Conservation (phyloP, 108 stramenopile species). For the Nitzschia inconspicua region DNA sequence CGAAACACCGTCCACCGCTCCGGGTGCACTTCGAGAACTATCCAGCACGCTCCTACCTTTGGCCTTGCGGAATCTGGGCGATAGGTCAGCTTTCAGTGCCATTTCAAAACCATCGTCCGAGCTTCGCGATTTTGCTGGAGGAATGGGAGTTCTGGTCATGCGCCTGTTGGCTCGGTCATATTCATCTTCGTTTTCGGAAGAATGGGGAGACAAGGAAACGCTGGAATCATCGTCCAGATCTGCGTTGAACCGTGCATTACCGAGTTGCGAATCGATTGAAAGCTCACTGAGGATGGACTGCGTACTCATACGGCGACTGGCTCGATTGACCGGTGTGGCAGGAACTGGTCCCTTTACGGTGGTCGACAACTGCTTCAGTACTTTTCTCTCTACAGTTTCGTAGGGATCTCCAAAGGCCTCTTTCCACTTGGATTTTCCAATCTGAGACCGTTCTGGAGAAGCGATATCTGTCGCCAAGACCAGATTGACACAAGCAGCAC, state of each 20-base stretch:
- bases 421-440: constrained; percentile 72
- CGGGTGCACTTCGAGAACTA: no score
- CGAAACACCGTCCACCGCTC: no score
- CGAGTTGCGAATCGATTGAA: constrained; percentile 25
- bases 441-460: constrained; percentile 61
- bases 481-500: constrained; percentile 55
- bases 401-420: constrained; percentile 80
- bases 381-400: constrained; percentile 49
- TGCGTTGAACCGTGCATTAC: constrained; percentile 31
- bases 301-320: constrained; percentile 17
- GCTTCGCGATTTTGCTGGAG: background rate
- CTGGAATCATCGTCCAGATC: constrained; percentile 42
- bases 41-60: no score
- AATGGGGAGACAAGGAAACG: constrained; percentile 34
- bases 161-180: no score
- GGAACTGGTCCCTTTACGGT: no score
- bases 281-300: constrained; percentile 22
- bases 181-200: constrained; percentile 24
- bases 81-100: no score
- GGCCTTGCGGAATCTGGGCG: no score
- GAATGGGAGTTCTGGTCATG: constrained; percentile 2
- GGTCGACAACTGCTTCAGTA: constrained; percentile 6
- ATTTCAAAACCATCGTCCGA: no score
- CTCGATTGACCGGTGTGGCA: background rate
- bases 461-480: constrained; percentile 50